Percentiles rank a stretch among this genome's conserved stretches.
Conservation (phyloP, 352 stramenopile species). For the Pythium aphanidermatum region DNA sequence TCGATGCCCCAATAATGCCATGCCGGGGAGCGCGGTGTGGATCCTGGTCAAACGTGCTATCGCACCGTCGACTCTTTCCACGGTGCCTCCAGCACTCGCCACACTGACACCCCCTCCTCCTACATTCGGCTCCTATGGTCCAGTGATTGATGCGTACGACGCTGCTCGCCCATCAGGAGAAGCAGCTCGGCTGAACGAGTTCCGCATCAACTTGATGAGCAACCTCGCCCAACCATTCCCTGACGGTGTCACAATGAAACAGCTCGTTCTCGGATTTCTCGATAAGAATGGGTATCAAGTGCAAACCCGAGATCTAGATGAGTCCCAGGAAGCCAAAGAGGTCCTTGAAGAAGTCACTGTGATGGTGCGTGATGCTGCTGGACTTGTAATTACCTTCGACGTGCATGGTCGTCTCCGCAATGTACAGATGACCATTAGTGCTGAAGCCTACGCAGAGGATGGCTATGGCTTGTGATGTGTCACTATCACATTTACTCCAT, state of each 20-base stretch:
- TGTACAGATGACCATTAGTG: constrained; percentile 3
- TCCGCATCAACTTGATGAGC: constrained; percentile 13
- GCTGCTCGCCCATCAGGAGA: background rate
- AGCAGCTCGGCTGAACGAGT: constrained; percentile 13
- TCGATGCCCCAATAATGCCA: constrained; percentile 11
- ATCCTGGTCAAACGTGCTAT: constrained; percentile 5
- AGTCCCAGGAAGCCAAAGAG: background rate
- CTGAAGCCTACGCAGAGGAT: constrained; percentile 2
- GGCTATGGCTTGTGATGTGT: constrained; percentile 10
- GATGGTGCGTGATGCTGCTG: background rate
- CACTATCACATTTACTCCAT: no score
- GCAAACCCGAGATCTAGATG: background rate
- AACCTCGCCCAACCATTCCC: constrained; percentile 1
- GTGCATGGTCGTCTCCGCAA: background rate
- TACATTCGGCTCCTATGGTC: constrained; percentile 7
- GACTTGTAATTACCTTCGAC: constrained; percentile 10
- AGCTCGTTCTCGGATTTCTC: constrained; percentile 6
- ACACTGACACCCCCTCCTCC: constrained; percentile 1
- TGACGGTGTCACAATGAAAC: constrained; percentile 1
- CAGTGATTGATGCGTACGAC: constrained; percentile 6
- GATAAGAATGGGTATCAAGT: constrained; percentile 2
- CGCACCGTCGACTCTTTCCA: background rate
- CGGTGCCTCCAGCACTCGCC: constrained; percentile 6
- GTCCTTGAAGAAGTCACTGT: background rate
- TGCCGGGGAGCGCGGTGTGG: constrained; percentile 11